Conservation (phyloP, 2,329 filamentous ascomycete genomes). For the Dothideomycetes sp. region DNA sequence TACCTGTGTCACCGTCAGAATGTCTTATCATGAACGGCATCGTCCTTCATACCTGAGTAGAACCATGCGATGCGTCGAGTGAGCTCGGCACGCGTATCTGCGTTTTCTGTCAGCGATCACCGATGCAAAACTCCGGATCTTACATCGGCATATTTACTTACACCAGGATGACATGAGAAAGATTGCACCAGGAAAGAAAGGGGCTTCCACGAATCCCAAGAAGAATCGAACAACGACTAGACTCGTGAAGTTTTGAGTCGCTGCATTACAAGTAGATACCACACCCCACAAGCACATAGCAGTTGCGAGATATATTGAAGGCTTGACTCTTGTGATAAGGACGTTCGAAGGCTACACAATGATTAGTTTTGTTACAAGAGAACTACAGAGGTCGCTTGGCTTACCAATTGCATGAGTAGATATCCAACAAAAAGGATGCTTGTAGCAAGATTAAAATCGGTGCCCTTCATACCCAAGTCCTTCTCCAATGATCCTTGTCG, state of each 20-base stretch:
- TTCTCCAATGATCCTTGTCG: constrained; percentile 46
- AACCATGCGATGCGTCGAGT: constrained; percentile 14
- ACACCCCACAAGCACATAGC: constrained; percentile 26
- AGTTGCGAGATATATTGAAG: constrained; percentile 31
- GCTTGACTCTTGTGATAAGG: constrained; percentile 36
- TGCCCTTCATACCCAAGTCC: constrained; percentile 44
- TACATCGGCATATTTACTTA: too few relatives aligned
- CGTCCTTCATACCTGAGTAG: constrained; percentile 15
- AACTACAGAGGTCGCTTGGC: constrained; percentile 22
- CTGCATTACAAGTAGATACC: constrained; percentile 25
- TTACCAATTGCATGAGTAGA: constrained; percentile 43
- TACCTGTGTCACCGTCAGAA: too few relatives aligned
- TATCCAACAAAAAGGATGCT: constrained; percentile 50
- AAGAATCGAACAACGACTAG: constrained; percentile 27
- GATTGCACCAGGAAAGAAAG: constrained; percentile 25
- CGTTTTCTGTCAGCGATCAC: too few relatives aligned
- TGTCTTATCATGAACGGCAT: too few relatives aligned
- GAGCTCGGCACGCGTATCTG: too few relatives aligned
- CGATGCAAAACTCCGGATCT: too few relatives aligned
- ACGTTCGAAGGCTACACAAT: constrained; percentile 47
- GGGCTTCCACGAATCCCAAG: constrained; percentile 33
- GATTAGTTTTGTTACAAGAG: too few relatives aligned
- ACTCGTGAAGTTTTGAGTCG: constrained; percentile 22
- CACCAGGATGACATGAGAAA: constrained; percentile 30
- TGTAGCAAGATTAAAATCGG: constrained; percentile 46